phyloP scores from a whole-genome alignment of 2,329 filamentous ascomycete genomes.

The Aspergillus aculeatinus region DNA sequence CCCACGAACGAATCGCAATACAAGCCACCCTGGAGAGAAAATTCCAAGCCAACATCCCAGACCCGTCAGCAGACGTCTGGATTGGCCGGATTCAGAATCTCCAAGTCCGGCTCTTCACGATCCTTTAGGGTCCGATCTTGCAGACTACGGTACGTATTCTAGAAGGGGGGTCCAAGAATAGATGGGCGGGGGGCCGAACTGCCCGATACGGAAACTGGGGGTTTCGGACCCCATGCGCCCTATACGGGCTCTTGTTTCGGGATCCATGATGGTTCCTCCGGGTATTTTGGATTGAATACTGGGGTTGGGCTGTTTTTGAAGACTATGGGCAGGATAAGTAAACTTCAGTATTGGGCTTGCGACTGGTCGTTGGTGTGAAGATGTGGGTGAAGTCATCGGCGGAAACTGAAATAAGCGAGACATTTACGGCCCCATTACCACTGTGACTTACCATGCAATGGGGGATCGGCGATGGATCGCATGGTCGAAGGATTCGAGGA shows the following conservation, averaged over 20 bases:
- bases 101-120: no score
- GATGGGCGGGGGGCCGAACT: background rate
- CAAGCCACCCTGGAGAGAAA: no score
- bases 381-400: no score
- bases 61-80: no score
- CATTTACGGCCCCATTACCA: background rate
- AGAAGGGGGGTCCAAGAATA: background rate
- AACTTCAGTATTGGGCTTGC: background rate
- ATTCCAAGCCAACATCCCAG: no score
- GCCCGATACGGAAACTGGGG: background rate
- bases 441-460: background rate
- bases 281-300: no score
- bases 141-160: background rate
- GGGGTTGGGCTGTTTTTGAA: no score
- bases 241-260: background rate
- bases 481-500: background rate
- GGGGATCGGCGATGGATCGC: background rate
- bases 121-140: no score
- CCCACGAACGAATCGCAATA: no score
- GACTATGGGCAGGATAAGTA: background rate
- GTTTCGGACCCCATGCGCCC: background rate
- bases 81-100: no score
- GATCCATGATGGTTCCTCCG: background rate
- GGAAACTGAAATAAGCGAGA: background rate
- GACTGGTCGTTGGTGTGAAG: no score